Evolutionary conservation across 2,329 filamentous ascomycete species (phyloP).

Genomic region (Talaromyces albobiverticillius): DNA sequence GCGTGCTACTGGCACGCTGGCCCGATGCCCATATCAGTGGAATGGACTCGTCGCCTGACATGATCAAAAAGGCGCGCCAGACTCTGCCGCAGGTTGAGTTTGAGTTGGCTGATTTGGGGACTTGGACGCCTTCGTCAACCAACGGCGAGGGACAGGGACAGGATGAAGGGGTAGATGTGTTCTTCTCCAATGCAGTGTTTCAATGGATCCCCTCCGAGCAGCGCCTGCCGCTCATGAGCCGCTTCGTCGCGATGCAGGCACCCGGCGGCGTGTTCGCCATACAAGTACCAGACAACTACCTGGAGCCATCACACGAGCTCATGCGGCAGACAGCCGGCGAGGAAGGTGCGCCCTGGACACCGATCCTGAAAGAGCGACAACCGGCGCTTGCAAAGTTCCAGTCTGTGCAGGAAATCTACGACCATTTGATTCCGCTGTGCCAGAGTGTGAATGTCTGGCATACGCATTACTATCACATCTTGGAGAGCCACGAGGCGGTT

Average conservation of each 20-base stretch:
- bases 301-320: constrained; percentile 47
- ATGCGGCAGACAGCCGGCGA: constrained; percentile 48
- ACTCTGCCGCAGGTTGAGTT: constrained; percentile 46
- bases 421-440: constrained; percentile 46
- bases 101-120: constrained; percentile 44
- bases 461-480: constrained; percentile 52
- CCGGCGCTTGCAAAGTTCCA: constrained; percentile 51
- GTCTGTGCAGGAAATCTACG: constrained; percentile 46
- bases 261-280: constrained; percentile 53
- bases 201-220: constrained; percentile 51
- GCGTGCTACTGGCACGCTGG: constrained; percentile 47
- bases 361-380: constrained; percentile 23
- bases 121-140: constrained; percentile 26
- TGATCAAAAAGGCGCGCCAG: constrained; percentile 51
- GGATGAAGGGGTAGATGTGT: constrained; percentile 46
- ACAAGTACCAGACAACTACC: constrained; percentile 54
- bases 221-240: constrained; percentile 44
- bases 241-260: constrained; percentile 40
- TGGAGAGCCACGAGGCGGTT: constrained; percentile 49
- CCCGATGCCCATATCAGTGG: constrained; percentile 48
- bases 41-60: constrained; percentile 55
- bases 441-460: constrained; percentile 52
- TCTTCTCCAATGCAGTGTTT: constrained; percentile 59
- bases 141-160: constrained; percentile 21
- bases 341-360: constrained; percentile 40